These are phyloP conservation scores for Neurospora intermedia DNA, from an alignment of 495 filamentous ascomycete species.

Conservation along the genomic window DNA sequence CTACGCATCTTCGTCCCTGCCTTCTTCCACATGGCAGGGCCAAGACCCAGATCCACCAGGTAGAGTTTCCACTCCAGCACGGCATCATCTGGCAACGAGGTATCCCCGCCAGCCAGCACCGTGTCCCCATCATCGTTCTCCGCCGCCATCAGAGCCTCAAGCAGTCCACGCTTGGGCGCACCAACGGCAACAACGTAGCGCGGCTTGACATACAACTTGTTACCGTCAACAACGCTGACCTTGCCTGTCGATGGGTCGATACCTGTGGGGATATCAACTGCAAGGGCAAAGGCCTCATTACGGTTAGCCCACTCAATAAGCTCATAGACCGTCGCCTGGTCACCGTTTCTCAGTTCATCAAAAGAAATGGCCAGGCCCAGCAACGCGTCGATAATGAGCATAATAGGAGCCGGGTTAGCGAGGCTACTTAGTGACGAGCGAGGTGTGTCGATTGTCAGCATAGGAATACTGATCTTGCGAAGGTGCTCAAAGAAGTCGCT, in stretches of 20 bases:
- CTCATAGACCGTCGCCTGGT: constrained; percentile 72
- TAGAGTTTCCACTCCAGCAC: constrained; percentile 56
- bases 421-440: constrained; percentile 22
- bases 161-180: constrained; percentile 70
- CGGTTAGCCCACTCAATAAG: constrained; percentile 82
- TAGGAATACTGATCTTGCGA: constrained; percentile 27
- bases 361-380: constrained; percentile 75
- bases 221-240: constrained; percentile 48
- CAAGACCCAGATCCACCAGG: constrained; percentile 79
- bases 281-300: constrained; percentile 62
- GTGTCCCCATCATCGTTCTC: constrained; percentile 40
- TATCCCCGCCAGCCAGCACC: constrained; percentile 19
- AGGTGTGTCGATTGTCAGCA: constrained; percentile 27
- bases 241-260: constrained; percentile 68
- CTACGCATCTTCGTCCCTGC: constrained; percentile 67
- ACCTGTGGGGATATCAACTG: constrained; percentile 80
- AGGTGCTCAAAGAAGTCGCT: constrained; percentile 42
- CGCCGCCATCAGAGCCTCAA: constrained; percentile 54
- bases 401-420: constrained; percentile 40
- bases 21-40: constrained; percentile 72
- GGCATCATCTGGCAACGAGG: constrained; percentile 16
- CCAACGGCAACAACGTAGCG: constrained; percentile 72
- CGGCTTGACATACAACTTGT: constrained; percentile 60
- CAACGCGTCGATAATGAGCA: constrained; percentile 80
- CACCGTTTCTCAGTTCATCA: constrained; percentile 69